Percentiles rank a stretch among this genome's conserved stretches.
phyloP scores from a whole-genome alignment of 257 asterid species.

The Solanum rostratum region DNA sequence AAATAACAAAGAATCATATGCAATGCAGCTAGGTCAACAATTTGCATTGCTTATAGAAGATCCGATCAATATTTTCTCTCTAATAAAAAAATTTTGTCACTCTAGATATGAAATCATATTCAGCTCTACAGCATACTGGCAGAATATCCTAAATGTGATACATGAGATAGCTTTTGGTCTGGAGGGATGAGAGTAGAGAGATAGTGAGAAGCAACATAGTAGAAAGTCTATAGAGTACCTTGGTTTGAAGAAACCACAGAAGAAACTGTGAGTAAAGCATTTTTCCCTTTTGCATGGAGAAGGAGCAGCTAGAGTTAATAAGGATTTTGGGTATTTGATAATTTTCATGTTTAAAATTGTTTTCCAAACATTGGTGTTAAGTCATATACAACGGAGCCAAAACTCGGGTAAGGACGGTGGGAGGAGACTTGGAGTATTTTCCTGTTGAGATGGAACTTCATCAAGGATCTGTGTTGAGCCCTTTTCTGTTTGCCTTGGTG shows the following conservation, averaged over 20 bases:
- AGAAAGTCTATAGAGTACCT: not conserved
- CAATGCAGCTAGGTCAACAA: not conserved
- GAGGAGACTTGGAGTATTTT: too few species aligned
- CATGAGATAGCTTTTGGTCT: not conserved
- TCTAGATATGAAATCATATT: not conserved
- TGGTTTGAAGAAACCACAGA: not conserved
- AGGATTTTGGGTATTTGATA: not conserved
- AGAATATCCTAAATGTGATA: not conserved
- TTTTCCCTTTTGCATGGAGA: not conserved
- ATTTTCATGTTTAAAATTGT: not conserved
- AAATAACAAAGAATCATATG: not conserved
- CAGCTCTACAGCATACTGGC: not conserved
- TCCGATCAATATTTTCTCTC: not conserved
- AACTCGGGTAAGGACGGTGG: too few species aligned
- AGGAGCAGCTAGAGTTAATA: not conserved
- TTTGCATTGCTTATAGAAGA: not conserved
- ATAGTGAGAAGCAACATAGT: not conserved
- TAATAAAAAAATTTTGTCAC: not conserved
- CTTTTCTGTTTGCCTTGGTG: too few species aligned
- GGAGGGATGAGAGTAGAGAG: not conserved
- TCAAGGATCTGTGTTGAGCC: too few species aligned
- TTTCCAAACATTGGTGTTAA: not conserved
- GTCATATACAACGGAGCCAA: too few species aligned
- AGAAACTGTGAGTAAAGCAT: not conserved
- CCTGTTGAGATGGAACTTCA: too few species aligned